Base-by-base conservation (phyloP, 208 protist species). In the Leishmania lainsoni region DNA sequence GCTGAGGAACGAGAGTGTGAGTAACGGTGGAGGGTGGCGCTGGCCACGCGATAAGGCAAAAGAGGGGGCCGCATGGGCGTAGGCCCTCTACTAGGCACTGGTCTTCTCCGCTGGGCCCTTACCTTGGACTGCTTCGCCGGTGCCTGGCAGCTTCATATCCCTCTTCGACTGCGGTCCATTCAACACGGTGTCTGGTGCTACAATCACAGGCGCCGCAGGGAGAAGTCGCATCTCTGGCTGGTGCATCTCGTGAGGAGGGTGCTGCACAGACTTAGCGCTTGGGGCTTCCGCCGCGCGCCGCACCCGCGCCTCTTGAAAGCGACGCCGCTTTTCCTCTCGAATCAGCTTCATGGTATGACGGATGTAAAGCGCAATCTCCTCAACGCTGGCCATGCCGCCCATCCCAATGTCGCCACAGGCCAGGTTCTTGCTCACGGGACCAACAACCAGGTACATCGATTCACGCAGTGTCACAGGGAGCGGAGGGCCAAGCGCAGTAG, bases 321-420 rank as follows among this genome's bases (percentile, higher is more conserved):
- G 72, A 22, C 58, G 74, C 17, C 74, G 74, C 85, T 89, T 92
- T 1, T 84, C 69, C 29, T 89, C 70, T 16, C 94, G 91, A 59
- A 97, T 90, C 4, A 95, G 85, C 32, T 85, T 81, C 87, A 93
- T 92, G 1, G 94, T 96, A 56, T 89, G 81, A 5, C 83, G 83
- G 59, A 95, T 90, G 45, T 80, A 81, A 22, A 73, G 81, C n/a
- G 88, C 91, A n/a, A 98, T 97, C 59, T 92, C 87, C 42, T 94
- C 89, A 51, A 97, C 93, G 0, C 81, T 66, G 3, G 95, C 97
- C 97, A 99, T 99, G 17, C 96, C 98, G 54, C 97, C 97, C 14
- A 95, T 89, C 65, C 98, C 98, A 10, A 94, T 83, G 78, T 99
- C 98, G 4, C 97, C 97, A 87, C 99, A 99, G 14, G 97, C 98